Conservation (phyloP, 768 basidiomycete species). For the Boletus subparvulus region DNA sequence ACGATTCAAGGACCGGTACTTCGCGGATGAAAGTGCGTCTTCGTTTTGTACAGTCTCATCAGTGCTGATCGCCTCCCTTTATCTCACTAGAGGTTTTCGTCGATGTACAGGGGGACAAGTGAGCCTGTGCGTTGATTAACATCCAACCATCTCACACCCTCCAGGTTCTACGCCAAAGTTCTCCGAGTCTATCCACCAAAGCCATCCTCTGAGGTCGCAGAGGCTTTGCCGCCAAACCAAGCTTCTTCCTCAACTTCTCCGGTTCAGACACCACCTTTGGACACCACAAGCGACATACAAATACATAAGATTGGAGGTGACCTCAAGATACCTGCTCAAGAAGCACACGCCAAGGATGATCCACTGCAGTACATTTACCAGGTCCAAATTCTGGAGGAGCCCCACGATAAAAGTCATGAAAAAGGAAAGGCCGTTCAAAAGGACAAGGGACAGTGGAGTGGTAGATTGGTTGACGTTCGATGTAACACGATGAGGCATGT, state of each 20-base stretch:
- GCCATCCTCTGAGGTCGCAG: conserved; percentile 41
- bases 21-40: conserved; percentile 81
- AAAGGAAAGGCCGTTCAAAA: conserved; percentile 56
- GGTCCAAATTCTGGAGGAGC: conserved; percentile 79
- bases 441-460: conserved; percentile 63
- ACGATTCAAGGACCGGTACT: conserved; percentile 95
- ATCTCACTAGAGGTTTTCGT: conserved; percentile 71
- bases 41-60: conserved; percentile 6
- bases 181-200: conserved; percentile 75
- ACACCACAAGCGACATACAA: conserved; percentile 48
- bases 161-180: conserved; percentile 80
- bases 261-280: conserved; percentile 42
- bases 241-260: conserved; percentile 46
- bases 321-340: conserved; percentile 71
- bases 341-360: conserved; percentile 70
- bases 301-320: conserved; percentile 76
- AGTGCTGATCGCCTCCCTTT: conserved; percentile 17
- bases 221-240: conserved; percentile 32
- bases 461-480: conserved; percentile 81
- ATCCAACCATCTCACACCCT: conserved; percentile 16
- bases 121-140: conserved; percentile 23
- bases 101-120: conserved; percentile 87
- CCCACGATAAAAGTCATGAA: conserved; percentile 65
- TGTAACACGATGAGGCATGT: conserved; percentile 77
- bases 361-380: conserved; percentile 85